Percentiles rank a stretch among this genome's conserved stretches.
These are phyloP conservation scores for Diaporthe velutina DNA, from an alignment of 2,329 filamentous ascomycete species.

Conservation along the genomic window DNA sequence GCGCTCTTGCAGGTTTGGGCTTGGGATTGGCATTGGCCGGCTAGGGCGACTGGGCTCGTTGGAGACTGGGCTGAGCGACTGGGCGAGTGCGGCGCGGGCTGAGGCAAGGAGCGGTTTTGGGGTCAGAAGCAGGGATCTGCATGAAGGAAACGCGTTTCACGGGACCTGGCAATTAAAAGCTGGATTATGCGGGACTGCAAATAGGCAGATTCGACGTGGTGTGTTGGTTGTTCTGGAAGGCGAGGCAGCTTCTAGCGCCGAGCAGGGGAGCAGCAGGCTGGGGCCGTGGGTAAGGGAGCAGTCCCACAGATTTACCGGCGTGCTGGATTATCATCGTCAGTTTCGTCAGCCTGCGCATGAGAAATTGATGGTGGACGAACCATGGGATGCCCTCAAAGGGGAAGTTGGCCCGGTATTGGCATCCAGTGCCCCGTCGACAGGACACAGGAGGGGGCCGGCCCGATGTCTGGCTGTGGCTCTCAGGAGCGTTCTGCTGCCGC, in stretches of 20 bases:
- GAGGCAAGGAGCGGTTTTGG: slow-evolving; percentile 42
- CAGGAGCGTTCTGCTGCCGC: neutral
- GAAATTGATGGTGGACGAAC: slow-evolving; percentile 20
- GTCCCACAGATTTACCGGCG: slow-evolving; percentile 24
- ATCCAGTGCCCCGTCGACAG: slow-evolving; percentile 6
- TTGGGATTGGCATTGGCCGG: slow-evolving; percentile 10
- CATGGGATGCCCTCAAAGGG: slow-evolving; percentile 26
- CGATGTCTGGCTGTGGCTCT: slow-evolving; percentile 8
- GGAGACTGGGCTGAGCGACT: slow-evolving; percentile 12
- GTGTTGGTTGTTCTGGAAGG: slow-evolving; percentile 52
- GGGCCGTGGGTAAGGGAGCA: slow-evolving; percentile 16
- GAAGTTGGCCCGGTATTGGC: slow-evolving; percentile 29
- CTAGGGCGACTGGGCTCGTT: slow-evolving; percentile 4
- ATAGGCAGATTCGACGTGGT: slow-evolving; percentile 46
- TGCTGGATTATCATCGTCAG: slow-evolving; percentile 26
- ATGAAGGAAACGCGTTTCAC: slow-evolving; percentile 61
- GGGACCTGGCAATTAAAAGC: slow-evolving; percentile 62
- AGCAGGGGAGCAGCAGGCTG: slow-evolving; percentile 19
- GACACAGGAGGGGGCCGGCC: slow-evolving; percentile 4
- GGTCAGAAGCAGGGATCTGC: slow-evolving; percentile 51
- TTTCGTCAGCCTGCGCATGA: slow-evolving; percentile 11
- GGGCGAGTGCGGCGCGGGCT: slow-evolving; percentile 39
- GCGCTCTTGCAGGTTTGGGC: neutral
- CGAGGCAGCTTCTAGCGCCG: slow-evolving; percentile 52
- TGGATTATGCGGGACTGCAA: slow-evolving; percentile 57